These are phyloP conservation scores for Syzygium syzygioides DNA, from an alignment of 441 rosid species.

Conservation along the genomic window DNA sequence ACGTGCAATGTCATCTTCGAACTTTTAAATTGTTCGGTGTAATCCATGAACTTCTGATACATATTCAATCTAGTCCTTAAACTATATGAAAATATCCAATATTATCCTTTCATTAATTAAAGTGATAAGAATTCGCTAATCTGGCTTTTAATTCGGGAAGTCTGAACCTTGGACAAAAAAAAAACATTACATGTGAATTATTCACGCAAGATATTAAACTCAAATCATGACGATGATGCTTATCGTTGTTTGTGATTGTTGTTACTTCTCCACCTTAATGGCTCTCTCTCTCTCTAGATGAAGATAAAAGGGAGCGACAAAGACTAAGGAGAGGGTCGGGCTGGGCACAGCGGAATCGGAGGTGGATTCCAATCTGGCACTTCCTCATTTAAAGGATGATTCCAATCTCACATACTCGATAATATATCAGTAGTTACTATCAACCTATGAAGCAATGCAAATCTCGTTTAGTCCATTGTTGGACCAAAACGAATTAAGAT, in stretches of 20 bases:
- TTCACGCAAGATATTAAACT: background rate
- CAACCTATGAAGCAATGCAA: too few species aligned
- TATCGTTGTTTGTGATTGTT: background rate
- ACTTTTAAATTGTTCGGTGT: background rate
- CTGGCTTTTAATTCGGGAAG: background rate
- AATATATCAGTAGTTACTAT: too few species aligned
- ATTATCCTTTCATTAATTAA: accelerated
- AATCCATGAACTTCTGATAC: accelerated
- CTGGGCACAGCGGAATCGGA: too few species aligned
- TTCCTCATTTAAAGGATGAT: too few species aligned
- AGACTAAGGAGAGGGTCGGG: too few species aligned
- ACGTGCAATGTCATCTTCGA: background rate
- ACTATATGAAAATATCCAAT: background rate
- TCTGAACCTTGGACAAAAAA: accelerated
- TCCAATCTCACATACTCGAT: too few species aligned
- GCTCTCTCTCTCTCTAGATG: too few species aligned
- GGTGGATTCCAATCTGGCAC: too few species aligned
- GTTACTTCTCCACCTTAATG: too few species aligned
- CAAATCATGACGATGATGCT: background rate
- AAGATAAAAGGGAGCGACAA: too few species aligned
- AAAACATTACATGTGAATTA: background rate
- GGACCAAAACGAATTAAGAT: too few species aligned
- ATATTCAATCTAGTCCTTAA: accelerated
- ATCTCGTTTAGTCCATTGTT: too few species aligned
- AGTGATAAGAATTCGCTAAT: accelerated